Evolutionary conservation across 345 rosid species (phyloP), one percentile per base, ranked within the genome.

Genomic region (Pugionium cornutum): DNA sequence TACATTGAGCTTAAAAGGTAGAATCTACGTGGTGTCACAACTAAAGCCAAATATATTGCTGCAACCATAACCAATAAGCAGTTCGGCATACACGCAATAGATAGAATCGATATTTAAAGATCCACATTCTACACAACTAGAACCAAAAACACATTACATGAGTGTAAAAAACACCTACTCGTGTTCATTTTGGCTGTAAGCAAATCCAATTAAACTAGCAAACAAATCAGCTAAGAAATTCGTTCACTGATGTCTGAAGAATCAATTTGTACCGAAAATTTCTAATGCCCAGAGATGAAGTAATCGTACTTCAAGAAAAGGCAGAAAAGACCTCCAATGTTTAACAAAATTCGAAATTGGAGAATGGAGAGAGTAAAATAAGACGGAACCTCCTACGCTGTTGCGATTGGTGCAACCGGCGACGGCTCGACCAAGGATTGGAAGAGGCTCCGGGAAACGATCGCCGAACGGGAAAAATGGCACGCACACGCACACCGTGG

Each of bases 401-500:
- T 76, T 76, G 76, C 70, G 27, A 47, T 76, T 76, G 48, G 79
- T 64, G 59, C 76, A 76, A 30, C 79, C 76, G 25, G 65, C 41
- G 42, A 66, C 73, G 57, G 79, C 68, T 28, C 76, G 69, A 30
- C 67, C 72, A 61, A 76, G 59, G 55, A 76, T 76, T 2, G 76
- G 76, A 52, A 66, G 58, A 33, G 68, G 68, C 32, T 76, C 79
- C 28, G 73, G 73, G 1, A 66, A 41, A 5, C 36, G 51, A 54
- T 76, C 73, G 11, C 37, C 52, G 51, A 45, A 10, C 1, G 64
- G 32, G 35, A 41, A 31, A 50, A 70, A 70, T 11, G 76, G 79
- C 1, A 76, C 70, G 65, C 79, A 76, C 9, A 76, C 76, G 58
- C 79, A 76, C 0, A 76, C 76, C 5, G 79, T 76, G 0, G 75